These are phyloP conservation scores for Aspergillus sclerotialis DNA, from an alignment of 2,329 filamentous ascomycete species.

Conservation along the genomic window DNA sequence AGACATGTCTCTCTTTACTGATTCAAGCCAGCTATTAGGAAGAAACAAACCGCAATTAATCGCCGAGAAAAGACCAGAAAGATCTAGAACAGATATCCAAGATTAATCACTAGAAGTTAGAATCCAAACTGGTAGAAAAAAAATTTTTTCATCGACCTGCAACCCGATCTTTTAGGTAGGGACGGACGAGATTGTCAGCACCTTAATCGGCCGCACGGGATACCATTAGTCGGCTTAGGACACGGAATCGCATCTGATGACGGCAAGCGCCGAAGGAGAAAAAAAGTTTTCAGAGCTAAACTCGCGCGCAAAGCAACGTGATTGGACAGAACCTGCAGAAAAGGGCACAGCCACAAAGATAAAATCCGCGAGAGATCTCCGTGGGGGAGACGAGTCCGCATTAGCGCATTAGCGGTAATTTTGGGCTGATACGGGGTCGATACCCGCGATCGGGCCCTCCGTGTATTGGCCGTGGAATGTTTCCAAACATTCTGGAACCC, in stretches of 20 bases:
- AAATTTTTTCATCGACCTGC: conserved; percentile 9
- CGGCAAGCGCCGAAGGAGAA: conserved; percentile 15
- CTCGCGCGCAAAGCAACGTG: too few relatives aligned
- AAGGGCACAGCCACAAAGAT: not conserved
- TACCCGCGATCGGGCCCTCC: conserved; percentile 1
- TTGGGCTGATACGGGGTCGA: not conserved
- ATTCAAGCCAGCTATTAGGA: too few relatives aligned
- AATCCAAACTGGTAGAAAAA: conserved; percentile 1
- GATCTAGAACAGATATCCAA: not conserved
- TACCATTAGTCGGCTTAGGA: conserved; percentile 2
- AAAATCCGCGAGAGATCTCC: not conserved
- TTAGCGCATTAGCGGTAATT: not conserved
- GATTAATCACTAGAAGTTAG: not conserved
- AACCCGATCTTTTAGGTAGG: not conserved
- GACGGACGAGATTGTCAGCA: conserved; percentile 12
- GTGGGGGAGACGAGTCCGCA: not conserved
- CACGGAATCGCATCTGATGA: conserved; percentile 1
- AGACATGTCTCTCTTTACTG: not conserved
- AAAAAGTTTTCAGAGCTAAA: conserved; percentile 10
- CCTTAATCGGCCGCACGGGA: conserved; percentile 9
- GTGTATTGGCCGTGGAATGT: not conserved
- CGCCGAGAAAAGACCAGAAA: conserved; percentile 1
- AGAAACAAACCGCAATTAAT: not conserved
- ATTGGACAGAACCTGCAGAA: too few relatives aligned
- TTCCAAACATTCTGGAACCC: conserved; percentile 4